phyloP scores from a whole-genome alignment of 2,329 filamentous ascomycete genomes.

The Alternaria sp. region DNA sequence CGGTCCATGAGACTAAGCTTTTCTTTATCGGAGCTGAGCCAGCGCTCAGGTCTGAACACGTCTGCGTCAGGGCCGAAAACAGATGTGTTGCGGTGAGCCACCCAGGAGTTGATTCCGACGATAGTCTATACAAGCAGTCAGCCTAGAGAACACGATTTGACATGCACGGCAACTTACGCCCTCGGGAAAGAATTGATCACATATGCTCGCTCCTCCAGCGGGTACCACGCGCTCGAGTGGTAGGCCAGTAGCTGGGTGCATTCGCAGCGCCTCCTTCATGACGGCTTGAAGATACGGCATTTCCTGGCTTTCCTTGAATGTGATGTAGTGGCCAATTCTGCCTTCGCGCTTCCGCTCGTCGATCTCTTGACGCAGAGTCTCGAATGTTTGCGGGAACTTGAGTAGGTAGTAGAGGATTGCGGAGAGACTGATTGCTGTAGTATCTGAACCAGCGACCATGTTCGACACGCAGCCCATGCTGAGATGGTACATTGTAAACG shows the following conservation, averaged over 20 bases:
- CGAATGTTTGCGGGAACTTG: constrained; percentile 15
- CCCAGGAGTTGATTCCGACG: constrained; percentile 31
- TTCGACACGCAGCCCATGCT: constrained; percentile 45
- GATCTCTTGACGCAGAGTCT: constrained; percentile 22
- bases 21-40: constrained; percentile 21
- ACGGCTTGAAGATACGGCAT: constrained; percentile 40
- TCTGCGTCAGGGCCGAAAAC: constrained; percentile 25
- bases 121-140: constrained; percentile 12
- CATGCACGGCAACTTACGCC: constrained; percentile 10
- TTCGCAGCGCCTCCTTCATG: constrained; percentile 34
- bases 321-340: constrained; percentile 4
- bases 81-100: constrained; percentile 21
- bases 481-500: constrained; percentile 47
- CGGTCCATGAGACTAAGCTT: constrained; percentile 23
- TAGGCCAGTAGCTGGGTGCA: constrained; percentile 32
- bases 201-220: constrained; percentile 19
- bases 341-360: constrained; percentile 4
- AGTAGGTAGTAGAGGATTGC: constrained; percentile 31
- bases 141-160: neutral
- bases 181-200: constrained; percentile 22
- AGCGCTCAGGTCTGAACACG: constrained; percentile 27
- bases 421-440: constrained; percentile 50
- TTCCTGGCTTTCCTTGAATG: constrained; percentile 30
- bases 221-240: constrained; percentile 31
- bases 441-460: constrained; percentile 54